Evolutionary conservation across 2,329 filamentous ascomycete species (phyloP).

Genomic region (Bipolaris bicolor): DNA sequence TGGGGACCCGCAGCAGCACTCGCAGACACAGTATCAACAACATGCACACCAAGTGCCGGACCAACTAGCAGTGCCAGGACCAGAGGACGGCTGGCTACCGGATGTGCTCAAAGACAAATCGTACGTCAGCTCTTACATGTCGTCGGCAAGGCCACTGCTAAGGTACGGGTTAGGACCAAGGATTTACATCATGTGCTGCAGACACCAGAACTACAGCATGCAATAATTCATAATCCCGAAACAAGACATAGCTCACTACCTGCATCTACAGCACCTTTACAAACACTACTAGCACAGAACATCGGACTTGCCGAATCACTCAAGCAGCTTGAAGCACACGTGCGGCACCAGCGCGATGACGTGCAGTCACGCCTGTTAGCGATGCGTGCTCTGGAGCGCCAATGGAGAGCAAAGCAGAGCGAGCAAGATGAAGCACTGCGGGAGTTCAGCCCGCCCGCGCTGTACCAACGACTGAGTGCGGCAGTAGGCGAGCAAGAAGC

Average conservation of each 20-base stretch:
- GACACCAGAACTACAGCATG: constrained; percentile 69
- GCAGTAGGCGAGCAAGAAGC: constrained; percentile 82
- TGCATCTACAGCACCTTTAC: constrained; percentile 68
- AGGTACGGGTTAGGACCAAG: constrained; percentile 65
- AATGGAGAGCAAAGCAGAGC: constrained; percentile 86
- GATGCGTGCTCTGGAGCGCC: constrained; percentile 85
- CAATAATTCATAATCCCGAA: constrained; percentile 71
- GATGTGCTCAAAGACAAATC: constrained; percentile 78
- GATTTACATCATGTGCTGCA: constrained; percentile 75
- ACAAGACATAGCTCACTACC: constrained; percentile 75
- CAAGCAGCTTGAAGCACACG: constrained; percentile 63
- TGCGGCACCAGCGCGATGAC: constrained; percentile 67
- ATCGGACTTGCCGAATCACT: constrained; percentile 70
- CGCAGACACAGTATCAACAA: constrained; percentile 26
- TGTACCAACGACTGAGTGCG: constrained; percentile 81
- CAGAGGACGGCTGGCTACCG: constrained; percentile 77
- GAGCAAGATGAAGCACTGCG: constrained; percentile 86
- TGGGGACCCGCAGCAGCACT: constrained; percentile 24
- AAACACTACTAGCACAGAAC: constrained; percentile 71
- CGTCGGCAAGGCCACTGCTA: constrained; percentile 18
- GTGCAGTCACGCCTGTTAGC: constrained; percentile 83
- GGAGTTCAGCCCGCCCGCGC: constrained; percentile 82
- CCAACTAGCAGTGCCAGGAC: constrained; percentile 33
- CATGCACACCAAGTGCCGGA: constrained; percentile 25
- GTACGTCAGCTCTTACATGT: constrained; percentile 58